These are phyloP conservation scores for Diplodia intermedia DNA, from an alignment of 2,329 filamentous ascomycete species.

Conservation along the genomic window DNA sequence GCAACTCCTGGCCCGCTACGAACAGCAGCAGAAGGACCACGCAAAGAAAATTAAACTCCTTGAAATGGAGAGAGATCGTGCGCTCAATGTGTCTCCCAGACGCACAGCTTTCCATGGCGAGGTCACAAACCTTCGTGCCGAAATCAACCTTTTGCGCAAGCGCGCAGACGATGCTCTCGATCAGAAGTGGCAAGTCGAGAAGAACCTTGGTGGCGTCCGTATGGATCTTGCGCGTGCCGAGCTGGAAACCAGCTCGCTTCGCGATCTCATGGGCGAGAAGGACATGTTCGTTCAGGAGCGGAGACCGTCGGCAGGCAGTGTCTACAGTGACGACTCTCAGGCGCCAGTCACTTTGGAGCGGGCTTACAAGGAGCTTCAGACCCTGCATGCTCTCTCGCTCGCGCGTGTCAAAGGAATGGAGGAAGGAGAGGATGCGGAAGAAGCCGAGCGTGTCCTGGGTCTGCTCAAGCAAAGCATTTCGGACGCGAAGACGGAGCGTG, in stretches of 20 bases:
- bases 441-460: constrained; percentile 67
- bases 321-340: constrained; percentile 51
- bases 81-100: constrained; percentile 71
- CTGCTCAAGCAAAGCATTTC: constrained; percentile 73
- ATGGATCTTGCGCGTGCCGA: constrained; percentile 97
- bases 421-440: constrained; percentile 47
- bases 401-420: constrained; percentile 72
- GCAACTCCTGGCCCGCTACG: constrained; percentile 83
- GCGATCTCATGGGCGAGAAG: constrained; percentile 78
- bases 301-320: constrained; percentile 43
- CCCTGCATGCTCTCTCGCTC: constrained; percentile 71
- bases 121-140: constrained; percentile 77
- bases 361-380: constrained; percentile 77
- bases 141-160: constrained; percentile 82
- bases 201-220: constrained; percentile 84
- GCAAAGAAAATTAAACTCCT: constrained; percentile 79
- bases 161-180: constrained; percentile 93
- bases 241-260: constrained; percentile 86
- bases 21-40: constrained; percentile 82
- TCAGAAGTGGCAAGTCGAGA: constrained; percentile 95
- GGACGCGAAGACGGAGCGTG: constrained; percentile 72
- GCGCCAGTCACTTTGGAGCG: constrained; percentile 75
- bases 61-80: constrained; percentile 78
- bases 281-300: constrained; percentile 77
- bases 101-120: constrained; percentile 84